Base-by-base conservation (phyloP, 441 rosid species). In the Flueggea neowawraea region DNA sequence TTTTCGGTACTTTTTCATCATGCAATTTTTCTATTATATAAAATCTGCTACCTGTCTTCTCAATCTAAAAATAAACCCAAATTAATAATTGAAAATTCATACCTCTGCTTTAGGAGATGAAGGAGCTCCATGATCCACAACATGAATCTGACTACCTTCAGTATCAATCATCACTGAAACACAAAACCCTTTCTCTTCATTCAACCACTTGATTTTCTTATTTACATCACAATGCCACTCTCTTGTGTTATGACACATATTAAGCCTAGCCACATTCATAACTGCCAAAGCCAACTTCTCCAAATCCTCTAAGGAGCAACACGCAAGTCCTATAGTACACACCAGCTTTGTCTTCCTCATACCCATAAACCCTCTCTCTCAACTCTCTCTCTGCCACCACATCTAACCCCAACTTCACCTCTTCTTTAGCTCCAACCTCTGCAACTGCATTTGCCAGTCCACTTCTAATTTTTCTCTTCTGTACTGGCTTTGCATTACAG, bases 121-220 rank as follows among this genome's bases (percentile, higher is more conserved):
- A 63, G 82, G 91, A 9, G 95, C 95, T n/a, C 96, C 96, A 6
- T 87, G 84, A 71, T 95, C 99, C n/a, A 87, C 98, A 94, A 95
- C 87, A 65, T 89, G 99, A 76, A 95, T 95, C 86, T 95, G 96
- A 65, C 99, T 91, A 16, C 99, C 99, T 80, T 91, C 98, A 41
- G 99, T 95, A 57, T 95, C 99, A 96, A 95, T 95, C 99, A 95
- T 90, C 44, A 90, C 79, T 2, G 99, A 96, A 33, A 95, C 97
- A 0, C 96, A 94, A 56, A 70, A 91, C 0, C 99, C 99, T 74
- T 91, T 95, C 75, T 91, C 98, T 57, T 88, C 95, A 54, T 95
- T 95, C 70, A 95, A 80, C 62, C 77, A 79, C 68, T 95, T 67
- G 3, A 91, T 92, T 7, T 92, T 75, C 36, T 84, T 81, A 47